These are phyloP conservation scores for Aquilaria agallochum DNA, from an alignment of 441 rosid genomes.

Conservation along the genomic window DNA sequence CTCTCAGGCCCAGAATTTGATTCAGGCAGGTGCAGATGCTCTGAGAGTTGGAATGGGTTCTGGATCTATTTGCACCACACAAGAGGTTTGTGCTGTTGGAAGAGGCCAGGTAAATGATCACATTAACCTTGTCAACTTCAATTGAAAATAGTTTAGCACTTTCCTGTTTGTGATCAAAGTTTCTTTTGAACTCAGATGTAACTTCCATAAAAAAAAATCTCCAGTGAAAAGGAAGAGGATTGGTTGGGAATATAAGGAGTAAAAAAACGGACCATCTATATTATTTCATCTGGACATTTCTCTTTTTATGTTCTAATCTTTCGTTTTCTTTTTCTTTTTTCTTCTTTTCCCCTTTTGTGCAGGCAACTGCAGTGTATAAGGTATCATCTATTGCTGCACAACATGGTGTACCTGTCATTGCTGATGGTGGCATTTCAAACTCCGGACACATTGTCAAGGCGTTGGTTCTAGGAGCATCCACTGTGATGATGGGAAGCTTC, in stretches of 20 bases:
- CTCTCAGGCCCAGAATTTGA: slow-evolving; percentile 85
- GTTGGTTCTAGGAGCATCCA: slow-evolving; percentile 75
- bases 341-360: not conserved
- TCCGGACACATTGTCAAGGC: slow-evolving; percentile 92
- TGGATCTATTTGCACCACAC: slow-evolving; percentile 94
- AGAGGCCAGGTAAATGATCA: slow-evolving; percentile 73
- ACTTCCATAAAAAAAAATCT: too few species aligned
- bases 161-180: not conserved
- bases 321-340: slow-evolving; percentile 9
- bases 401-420: slow-evolving; percentile 73
- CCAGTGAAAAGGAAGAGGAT: not conserved
- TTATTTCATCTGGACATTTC: not conserved
- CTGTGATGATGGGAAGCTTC: slow-evolving; percentile 95
- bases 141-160: not conserved
- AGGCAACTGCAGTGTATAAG: slow-evolving; percentile 96
- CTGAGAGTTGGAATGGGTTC: slow-evolving; percentile 95
- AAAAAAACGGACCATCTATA: not conserved
- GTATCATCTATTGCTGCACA: slow-evolving; percentile 78
- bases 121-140: not conserved
- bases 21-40: slow-evolving; percentile 79
- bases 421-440: slow-evolving; percentile 93
- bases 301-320: not conserved
- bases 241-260: not conserved
- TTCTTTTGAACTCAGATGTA: too few species aligned
- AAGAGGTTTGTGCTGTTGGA: slow-evolving; percentile 96